Conservation (phyloP, 441 rosid genomes). For the Corymbia calophylla region DNA sequence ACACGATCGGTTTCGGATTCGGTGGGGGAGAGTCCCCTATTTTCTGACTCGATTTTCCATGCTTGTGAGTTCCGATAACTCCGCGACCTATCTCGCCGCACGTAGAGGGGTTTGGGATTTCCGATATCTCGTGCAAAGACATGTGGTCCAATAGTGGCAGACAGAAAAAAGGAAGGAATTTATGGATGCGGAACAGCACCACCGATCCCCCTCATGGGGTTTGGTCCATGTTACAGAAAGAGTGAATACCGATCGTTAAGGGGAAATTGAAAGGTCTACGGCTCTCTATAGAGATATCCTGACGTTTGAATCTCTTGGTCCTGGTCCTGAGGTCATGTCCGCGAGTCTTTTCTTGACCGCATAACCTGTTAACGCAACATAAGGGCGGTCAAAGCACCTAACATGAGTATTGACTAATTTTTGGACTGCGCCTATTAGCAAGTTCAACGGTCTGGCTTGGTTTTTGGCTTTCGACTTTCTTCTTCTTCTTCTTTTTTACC, state of each 20-base stretch:
- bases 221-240: background rate
- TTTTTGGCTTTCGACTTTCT: background rate
- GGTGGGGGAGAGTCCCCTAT: background rate
- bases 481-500: background rate
- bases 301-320: background rate
- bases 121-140: background rate
- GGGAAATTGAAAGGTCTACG: background rate
- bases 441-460: background rate
- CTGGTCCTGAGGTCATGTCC: background rate
- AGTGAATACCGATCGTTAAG: background rate
- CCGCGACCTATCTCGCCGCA: background rate
- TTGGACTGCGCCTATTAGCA: background rate
- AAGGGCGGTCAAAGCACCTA: background rate
- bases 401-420: background rate
- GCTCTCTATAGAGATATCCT: background rate
- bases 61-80: background rate
- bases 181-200: background rate
- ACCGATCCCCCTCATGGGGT: background rate
- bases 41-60: background rate
- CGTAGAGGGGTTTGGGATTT: background rate
- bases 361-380: background rate
- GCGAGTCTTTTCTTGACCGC: background rate
- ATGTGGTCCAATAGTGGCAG: background rate
- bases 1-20: background rate
- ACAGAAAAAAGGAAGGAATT: background rate